phyloP scores from a whole-genome alignment of 225 moss, liverwort and hornwort species.

The Pleurozium schreberi region DNA sequence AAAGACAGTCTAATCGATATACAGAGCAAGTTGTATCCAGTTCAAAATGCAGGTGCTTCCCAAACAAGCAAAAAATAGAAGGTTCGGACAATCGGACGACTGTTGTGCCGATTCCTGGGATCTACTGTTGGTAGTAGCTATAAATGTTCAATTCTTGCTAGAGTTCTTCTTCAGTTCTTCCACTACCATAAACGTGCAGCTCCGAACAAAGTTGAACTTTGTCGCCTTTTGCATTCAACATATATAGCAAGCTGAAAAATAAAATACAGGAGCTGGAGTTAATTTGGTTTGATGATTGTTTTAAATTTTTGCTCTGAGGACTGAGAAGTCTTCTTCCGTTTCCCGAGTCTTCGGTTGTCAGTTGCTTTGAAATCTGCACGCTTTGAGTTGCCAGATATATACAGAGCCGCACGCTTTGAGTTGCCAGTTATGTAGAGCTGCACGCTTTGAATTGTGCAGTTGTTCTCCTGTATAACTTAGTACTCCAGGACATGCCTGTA shows the following conservation, averaged over 20 bases:
- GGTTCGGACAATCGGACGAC: not conserved
- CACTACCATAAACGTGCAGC: not conserved
- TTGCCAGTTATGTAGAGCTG: too few species aligned
- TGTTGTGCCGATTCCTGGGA: constrained; percentile 7
- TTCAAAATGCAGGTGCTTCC: not conserved
- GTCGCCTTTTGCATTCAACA: not conserved
- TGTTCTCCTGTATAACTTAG: not conserved
- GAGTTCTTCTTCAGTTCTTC: not conserved
- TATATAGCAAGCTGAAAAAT: not conserved
- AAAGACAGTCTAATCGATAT: not conserved
- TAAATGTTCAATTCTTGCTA: not conserved
- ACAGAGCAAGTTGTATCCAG: not conserved
- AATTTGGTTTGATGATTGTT: not conserved
- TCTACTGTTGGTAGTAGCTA: not conserved
- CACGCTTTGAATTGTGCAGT: not conserved
- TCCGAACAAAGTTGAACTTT: not conserved
- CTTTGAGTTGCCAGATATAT: not conserved
- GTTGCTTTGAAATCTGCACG: not conserved
- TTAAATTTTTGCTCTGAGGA: not conserved
- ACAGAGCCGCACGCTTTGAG: not conserved
- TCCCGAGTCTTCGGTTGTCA: constrained; percentile 16
- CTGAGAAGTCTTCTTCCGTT: constrained; percentile 1
- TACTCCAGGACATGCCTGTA: not conserved
- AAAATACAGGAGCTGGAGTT: too few species aligned
- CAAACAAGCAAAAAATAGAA: not conserved